Base-by-base conservation (phyloP, 2,329 filamentous ascomycete species). In the Trichophyton simii region DNA sequence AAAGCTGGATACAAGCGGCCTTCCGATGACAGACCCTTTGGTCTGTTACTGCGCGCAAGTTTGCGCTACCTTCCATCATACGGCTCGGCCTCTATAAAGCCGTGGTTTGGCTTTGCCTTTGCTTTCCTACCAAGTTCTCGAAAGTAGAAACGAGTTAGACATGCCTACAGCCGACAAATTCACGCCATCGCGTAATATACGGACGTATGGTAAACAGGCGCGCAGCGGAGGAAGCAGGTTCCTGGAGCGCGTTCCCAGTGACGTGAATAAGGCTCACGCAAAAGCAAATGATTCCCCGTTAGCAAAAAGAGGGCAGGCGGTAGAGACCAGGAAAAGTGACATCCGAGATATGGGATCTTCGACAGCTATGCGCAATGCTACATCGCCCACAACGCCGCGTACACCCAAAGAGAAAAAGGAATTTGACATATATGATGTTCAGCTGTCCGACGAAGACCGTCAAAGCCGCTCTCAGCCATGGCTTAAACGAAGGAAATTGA, bases 371-470 rank as follows among this genome's bases (percentile, higher is more conserved):
- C 22, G 28, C 52, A 55, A 60, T 18, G 41, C 58, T 34, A n/a
- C 9, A 11, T 36, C 41, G 22, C 42, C 38, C 15, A 59, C 38
- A n/a, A 44, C 31, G 15, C 22, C 58, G 41, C 42, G 38, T 48
- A 59, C 58, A 11, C 58, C 58, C 28, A 36, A 36, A 7, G n/a
- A 22, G 20, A 36, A 41, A 22, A 22, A 59, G 13, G 31, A 50
- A 18, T 50, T 36, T 54, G 59, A 61, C 36, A 64, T 71, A 28
- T 71, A 66, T 58, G 69, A 72, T 42, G 55, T 70, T 22, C 65
- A 65, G 9, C 69, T 69, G 5, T 71, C 70, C 13, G 67, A 72
- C 8, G 69, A 71, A 52, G 58, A 55, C 9, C 61, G 48, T n/a
- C 52, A 55, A 55, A 46, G n/a, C 11, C 41, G 41, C 15, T 38